Conservation (phyloP, 2,329 filamentous ascomycete genomes). For the Pseudogymnoascus sp. region DNA sequence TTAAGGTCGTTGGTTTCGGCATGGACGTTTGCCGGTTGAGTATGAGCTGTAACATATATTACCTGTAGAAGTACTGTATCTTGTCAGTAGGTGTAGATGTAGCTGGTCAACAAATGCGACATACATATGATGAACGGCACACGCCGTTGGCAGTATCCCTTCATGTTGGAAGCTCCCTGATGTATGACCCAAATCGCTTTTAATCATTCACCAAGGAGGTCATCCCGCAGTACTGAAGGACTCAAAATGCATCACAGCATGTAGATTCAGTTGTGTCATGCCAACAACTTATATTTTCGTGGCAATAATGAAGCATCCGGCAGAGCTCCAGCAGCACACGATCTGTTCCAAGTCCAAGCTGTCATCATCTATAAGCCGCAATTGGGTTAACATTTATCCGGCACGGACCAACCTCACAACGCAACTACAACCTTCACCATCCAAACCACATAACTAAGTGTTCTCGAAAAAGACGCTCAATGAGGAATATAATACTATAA, state of each 20-base stretch:
- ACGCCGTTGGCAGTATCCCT: slow-evolving; percentile 21
- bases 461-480: not conserved
- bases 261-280: not conserved
- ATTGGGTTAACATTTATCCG: slow-evolving; percentile 8
- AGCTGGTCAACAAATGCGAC: slow-evolving; percentile 10
- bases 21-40: slow-evolving; percentile 9
- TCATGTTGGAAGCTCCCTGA: slow-evolving; percentile 23
- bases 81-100: not conserved
- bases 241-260: slow-evolving; percentile 1
- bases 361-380: slow-evolving; percentile 9
- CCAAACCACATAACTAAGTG: not conserved
- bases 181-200: not conserved
- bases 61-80: slow-evolving; percentile 18
- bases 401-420: not conserved
- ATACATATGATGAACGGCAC: slow-evolving; percentile 27
- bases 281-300: not conserved
- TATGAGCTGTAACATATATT: slow-evolving; percentile 16
- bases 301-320: not conserved
- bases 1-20: not conserved
- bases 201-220: not conserved
- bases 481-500: not conserved
- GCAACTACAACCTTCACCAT: not conserved
- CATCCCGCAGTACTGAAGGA: not conserved
- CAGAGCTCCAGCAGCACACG: not conserved
- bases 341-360: slow-evolving; percentile 9